Conservation (phyloP, 139 green algal genomes). For the Chlorella sorokiniana region DNA sequence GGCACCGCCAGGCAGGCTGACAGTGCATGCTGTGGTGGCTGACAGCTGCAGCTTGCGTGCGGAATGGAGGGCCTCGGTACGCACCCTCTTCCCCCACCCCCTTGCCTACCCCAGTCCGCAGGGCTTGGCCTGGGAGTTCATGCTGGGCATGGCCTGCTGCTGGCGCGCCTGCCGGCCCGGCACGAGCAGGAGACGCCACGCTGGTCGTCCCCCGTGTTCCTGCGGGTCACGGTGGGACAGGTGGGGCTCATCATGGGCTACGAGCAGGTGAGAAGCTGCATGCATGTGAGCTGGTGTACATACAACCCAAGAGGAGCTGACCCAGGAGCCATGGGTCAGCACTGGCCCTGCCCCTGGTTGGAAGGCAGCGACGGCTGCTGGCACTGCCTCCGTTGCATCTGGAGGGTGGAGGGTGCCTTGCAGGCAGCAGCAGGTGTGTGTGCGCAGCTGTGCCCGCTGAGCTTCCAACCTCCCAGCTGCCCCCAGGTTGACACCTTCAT, state of each 20-base stretch:
- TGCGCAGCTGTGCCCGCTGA: neutral
- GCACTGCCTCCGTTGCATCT: too few species aligned
- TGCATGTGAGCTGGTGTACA: neutral
- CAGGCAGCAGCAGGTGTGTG: too few species aligned
- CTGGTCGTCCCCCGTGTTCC: conserved; percentile 18
- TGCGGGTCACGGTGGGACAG: conserved; percentile 4
- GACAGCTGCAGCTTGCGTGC: too few species aligned
- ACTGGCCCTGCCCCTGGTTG: too few species aligned
- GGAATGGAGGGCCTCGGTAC: too few species aligned
- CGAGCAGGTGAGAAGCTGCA: neutral
- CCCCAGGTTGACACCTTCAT: conserved; percentile 11
- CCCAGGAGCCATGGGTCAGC: too few species aligned
- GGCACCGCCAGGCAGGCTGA: too few species aligned
- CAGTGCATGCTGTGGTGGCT: neutral
- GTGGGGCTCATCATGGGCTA: conserved; percentile 6
- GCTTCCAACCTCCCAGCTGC: neutral
- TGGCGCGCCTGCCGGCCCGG: conserved; percentile 5
- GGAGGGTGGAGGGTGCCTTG: too few species aligned
- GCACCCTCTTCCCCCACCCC: too few species aligned
- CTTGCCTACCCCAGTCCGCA: too few species aligned
- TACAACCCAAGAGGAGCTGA: too few species aligned
- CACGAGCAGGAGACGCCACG: neutral
- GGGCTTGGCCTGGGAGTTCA: neutral
- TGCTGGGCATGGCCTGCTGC: neutral
- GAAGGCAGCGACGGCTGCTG: too few species aligned